phyloP scores from a whole-genome alignment of 192 early-diverging fungal genomes.

The Coemansia erecta region DNA sequence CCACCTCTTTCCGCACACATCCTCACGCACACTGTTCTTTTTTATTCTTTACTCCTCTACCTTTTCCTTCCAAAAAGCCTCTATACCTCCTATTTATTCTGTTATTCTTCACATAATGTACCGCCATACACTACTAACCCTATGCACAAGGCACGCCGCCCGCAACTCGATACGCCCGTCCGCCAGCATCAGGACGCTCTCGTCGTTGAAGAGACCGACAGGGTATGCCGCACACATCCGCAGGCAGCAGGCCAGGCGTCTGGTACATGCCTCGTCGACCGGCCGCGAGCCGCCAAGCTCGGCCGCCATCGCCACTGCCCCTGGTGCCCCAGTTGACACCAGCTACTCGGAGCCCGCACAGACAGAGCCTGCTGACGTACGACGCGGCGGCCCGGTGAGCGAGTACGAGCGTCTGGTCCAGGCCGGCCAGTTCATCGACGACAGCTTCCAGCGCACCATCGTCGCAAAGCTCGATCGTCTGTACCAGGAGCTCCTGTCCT shows the following conservation, averaged over 20 bases:
- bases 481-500: constrained; percentile 59
- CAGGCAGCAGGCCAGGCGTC: too few relatives aligned
- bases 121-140: too few relatives aligned
- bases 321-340: background rate
- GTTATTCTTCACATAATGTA: background rate
- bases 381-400: constrained; percentile 18
- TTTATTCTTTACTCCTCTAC: constrained; percentile 7
- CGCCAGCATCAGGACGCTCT: too few relatives aligned
- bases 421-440: constrained; percentile 57
- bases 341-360: background rate
- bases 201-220: too few relatives aligned
- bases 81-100: constrained; percentile 3
- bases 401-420: constrained; percentile 51
- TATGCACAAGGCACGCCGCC: too few relatives aligned
- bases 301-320: background rate
- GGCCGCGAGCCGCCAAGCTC: background rate
- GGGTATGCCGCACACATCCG: too few relatives aligned
- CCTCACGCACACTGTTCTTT: background rate
- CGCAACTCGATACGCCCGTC: too few relatives aligned
- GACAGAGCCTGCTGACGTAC: too few relatives aligned
- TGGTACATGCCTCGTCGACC: too few relatives aligned
- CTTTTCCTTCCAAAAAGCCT: constrained; percentile 1
- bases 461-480: constrained; percentile 65
- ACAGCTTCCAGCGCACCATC: constrained; percentile 68
- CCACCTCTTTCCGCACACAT: background rate